Base-by-base conservation (phyloP, 2,329 filamentous ascomycete species). In the Fusarium hainanense region DNA sequence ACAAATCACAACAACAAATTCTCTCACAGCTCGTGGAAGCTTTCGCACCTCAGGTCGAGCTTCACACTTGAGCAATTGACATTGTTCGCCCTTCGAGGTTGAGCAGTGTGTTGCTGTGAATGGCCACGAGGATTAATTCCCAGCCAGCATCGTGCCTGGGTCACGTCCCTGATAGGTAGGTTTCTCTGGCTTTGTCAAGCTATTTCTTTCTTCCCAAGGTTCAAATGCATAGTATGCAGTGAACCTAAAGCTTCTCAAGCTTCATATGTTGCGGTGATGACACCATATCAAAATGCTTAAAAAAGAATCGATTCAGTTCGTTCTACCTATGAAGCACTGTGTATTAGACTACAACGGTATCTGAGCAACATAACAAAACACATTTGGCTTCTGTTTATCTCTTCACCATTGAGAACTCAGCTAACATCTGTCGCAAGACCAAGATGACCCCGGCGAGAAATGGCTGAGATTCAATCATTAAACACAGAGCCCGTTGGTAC, bases 271-370 rank as follows among this genome's bases (percentile, higher is more conserved):
- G 75, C 76, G 56, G 78, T 90, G 89, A 91, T 91, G 89, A 91
- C 85, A 87, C 81, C 80, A 79, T 81, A 77, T 80, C 76, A 78
- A 75, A 80, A 85, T 84, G 84, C 87, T 82, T 84, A 90, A 86
- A 90, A 90, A 86, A 87, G 85, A 83, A 80, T 74, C 82, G 83
- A 83, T 85, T 85, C 84, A 85, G 80, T 85, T 83, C 34, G 81
- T 84, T 83, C 87, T 88, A 32, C 86, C 62, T 71, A 82, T 91
- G 89, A 85, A 82, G 87, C 83, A 85, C 84, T 86, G 86, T 77
- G 80, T 54, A 81, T 88, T 91, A 92, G 92, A 96, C 93, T 96
- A 96, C 92, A 95, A 96, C 93, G 93, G 93, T 96, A 96, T 96
- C 93, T 96, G 93, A 96, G 84, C 77, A 79, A 78, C 70, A 62